These are phyloP conservation scores for Apium graveolens DNA, from an alignment of 129 eudicot genomes.

Conservation along the genomic window DNA sequence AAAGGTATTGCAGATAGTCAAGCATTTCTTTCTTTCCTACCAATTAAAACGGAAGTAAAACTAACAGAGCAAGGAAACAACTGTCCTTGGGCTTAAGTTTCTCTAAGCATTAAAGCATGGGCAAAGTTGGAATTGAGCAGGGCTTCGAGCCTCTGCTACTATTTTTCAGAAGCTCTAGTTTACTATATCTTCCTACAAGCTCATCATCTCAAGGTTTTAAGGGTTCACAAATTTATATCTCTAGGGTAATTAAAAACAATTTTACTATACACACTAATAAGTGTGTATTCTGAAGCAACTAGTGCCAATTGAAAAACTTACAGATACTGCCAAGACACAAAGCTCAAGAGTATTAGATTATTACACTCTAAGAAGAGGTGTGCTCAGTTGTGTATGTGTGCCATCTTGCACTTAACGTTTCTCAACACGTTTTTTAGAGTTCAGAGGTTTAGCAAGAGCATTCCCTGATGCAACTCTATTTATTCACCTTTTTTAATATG, in stretches of 20 bases:
- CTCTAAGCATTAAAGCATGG: not conserved
- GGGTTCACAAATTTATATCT: not conserved
- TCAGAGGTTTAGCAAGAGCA: not conserved
- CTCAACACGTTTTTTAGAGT: not conserved
- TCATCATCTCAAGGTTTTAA: not conserved
- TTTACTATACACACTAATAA: not conserved
- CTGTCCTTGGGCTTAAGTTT: not conserved
- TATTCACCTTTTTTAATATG: not conserved
- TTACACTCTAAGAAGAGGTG: not conserved
- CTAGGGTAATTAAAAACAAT: not conserved
- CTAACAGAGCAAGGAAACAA: not conserved
- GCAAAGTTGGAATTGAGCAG: not conserved
- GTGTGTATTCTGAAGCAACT: not conserved
- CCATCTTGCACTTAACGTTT: not conserved
- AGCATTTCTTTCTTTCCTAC: not conserved
- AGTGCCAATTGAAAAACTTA: not conserved
- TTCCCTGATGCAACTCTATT: not conserved
- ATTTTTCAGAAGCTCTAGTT: not conserved
- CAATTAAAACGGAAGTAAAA: not conserved
- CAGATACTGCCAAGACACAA: not conserved
- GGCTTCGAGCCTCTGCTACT: not conserved
- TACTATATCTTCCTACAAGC: not conserved
- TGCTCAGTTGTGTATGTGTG: not conserved
- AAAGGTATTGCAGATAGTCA: not conserved
- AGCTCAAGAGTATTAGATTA: not conserved